Evolutionary conservation across 768 basidiomycete species (phyloP).

Genomic region (Panus rudis): DNA sequence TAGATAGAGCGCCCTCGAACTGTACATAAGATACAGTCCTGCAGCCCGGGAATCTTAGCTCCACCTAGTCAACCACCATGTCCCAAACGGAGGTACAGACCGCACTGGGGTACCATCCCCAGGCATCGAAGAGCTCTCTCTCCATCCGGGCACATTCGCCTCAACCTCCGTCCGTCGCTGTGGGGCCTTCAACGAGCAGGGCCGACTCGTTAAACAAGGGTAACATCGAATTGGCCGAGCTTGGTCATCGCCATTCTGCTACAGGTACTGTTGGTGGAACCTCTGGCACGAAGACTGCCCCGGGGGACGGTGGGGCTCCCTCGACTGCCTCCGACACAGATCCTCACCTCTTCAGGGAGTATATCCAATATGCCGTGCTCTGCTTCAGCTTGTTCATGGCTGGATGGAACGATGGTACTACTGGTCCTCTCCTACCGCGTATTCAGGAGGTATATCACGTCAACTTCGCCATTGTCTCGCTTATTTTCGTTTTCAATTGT

Average conservation of each 20-base stretch:
- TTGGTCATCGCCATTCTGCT: background rate
- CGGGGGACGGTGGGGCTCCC: conserved; percentile 5
- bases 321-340: conserved; percentile 7
- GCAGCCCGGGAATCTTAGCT: too few relatives aligned
- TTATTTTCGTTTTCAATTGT: conserved; percentile 51
- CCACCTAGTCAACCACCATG: too few relatives aligned
- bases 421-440: conserved; percentile 67
- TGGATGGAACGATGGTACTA: conserved; percentile 76
- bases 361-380: conserved; percentile 45
- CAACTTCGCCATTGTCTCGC: conserved; percentile 45
- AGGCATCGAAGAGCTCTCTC: conserved; percentile 6
- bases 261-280: conserved; percentile 1
- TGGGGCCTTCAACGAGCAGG: too few relatives aligned
- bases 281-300: background rate
- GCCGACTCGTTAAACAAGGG: background rate
- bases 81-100: conserved; percentile 8
- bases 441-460: conserved; percentile 56
- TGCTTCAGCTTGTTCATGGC: conserved; percentile 53
- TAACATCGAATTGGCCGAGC: conserved; percentile 9
- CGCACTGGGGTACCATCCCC: background rate
- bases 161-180: too few relatives aligned
- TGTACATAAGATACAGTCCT: too few relatives aligned
- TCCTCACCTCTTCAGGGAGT: conserved; percentile 10
- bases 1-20: too few relatives aligned
- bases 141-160: conserved; percentile 10